Conservation (phyloP, 2,329 filamentous ascomycete species). For the Teratosphaeria viscida region DNA sequence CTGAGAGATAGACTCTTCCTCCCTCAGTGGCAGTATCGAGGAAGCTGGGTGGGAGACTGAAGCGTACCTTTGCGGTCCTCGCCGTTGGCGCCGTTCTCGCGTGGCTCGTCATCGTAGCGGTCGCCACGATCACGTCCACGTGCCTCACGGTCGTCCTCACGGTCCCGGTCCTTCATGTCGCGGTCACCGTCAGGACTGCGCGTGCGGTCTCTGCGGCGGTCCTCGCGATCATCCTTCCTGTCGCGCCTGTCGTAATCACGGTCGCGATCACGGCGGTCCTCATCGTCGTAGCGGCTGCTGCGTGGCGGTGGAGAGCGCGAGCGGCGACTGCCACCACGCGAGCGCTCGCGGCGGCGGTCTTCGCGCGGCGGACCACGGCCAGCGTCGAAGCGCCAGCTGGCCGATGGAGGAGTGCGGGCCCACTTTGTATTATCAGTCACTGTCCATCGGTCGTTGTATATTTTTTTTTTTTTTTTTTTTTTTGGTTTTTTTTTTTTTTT, state of each 20-base stretch:
- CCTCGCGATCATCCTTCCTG: slow-evolving; percentile 40
- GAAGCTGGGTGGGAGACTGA: neutral
- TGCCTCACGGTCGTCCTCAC: slow-evolving; percentile 58
- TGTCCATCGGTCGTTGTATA: neutral
- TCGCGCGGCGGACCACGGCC: slow-evolving; percentile 60
- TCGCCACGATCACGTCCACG: slow-evolving; percentile 55
- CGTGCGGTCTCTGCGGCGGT: slow-evolving; percentile 64
- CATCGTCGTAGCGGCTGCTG: slow-evolving; percentile 40
- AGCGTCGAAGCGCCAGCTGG: slow-evolving; percentile 96
- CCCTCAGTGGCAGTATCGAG: too few species aligned
- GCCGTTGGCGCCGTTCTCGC: slow-evolving; percentile 46
- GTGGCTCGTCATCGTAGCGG: slow-evolving; percentile 15
- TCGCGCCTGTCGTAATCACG: slow-evolving; percentile 52
- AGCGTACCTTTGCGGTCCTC: slow-evolving; percentile 78
- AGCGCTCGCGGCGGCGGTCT: slow-evolving; percentile 49
- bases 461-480: too few species aligned
- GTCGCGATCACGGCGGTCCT: slow-evolving; percentile 43
- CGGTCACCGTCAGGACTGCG: slow-evolving; percentile 56
- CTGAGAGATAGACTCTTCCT: too few species aligned
- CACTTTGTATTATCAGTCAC: slow-evolving; percentile 49
- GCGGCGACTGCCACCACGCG: slow-evolving; percentile 52
- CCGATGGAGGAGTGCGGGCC: slow-evolving; percentile 94
- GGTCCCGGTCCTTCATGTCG: slow-evolving; percentile 31
- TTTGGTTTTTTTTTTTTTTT: too few species aligned
- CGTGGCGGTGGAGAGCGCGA: slow-evolving; percentile 45